phyloP scores from a whole-genome alignment of 371 early-diverging fungal species.

The Parasitella parasitica region DNA sequence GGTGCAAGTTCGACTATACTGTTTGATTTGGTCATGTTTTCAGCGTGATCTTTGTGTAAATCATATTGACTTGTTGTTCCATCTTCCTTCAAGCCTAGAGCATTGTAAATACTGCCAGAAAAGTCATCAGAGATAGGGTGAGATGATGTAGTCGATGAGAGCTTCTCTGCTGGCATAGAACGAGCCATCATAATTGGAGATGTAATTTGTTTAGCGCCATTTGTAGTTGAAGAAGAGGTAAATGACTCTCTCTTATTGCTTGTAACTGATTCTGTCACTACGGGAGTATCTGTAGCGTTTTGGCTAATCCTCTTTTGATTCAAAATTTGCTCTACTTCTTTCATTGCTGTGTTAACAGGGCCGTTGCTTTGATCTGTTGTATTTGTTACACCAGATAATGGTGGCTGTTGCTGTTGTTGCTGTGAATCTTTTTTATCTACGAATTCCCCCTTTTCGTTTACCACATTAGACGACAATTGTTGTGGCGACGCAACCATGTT shows the following conservation, averaged over 20 bases:
- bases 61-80: constrained; percentile 1
- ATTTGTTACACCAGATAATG: background rate
- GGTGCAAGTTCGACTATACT: constrained; percentile 2
- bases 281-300: background rate
- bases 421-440: background rate
- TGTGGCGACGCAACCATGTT: background rate
- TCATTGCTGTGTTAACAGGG: constrained; percentile 17
- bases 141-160: background rate
- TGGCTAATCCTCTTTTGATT: background rate
- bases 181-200: constrained; percentile 6
- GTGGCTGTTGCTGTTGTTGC: background rate
- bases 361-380: constrained; percentile 15
- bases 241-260: background rate
- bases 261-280: background rate
- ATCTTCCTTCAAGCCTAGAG: background rate
- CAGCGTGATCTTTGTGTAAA: background rate
- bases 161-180: background rate
- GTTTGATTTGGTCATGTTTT: background rate
- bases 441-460: background rate
- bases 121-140: constrained; percentile 3
- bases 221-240: background rate
- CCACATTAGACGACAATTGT: background rate
- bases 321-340: constrained; percentile 26
- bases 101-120: constrained; percentile 4
- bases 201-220: background rate